These are phyloP conservation scores for Trichaptum fuscoviolaceum DNA, from an alignment of 768 basidiomycete species.

Conservation along the genomic window DNA sequence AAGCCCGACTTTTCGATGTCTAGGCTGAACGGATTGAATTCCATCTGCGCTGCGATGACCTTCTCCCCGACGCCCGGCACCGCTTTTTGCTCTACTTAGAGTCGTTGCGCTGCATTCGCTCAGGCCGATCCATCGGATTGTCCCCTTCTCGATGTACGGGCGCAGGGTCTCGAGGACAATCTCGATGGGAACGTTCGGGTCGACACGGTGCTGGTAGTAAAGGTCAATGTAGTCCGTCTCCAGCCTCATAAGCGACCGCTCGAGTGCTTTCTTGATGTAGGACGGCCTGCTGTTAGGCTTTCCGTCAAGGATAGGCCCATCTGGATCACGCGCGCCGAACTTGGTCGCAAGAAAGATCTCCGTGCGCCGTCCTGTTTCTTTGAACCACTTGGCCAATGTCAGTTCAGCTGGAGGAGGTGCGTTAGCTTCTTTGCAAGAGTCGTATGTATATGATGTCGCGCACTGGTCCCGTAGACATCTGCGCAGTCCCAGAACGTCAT, in stretches of 20 bases:
- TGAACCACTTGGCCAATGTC: slow-evolving; percentile 21
- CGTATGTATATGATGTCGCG: not conserved
- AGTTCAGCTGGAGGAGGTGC: slow-evolving; percentile 14
- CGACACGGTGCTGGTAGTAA: slow-evolving; percentile 30
- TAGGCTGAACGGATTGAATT: slow-evolving; percentile 24
- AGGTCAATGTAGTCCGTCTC: slow-evolving; percentile 23
- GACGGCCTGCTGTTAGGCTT: slow-evolving; percentile 10
- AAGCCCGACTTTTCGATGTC: slow-evolving; percentile 22
- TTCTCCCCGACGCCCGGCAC: slow-evolving; percentile 23
- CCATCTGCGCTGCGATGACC: slow-evolving; percentile 27
- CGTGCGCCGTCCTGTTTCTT: slow-evolving; percentile 18
- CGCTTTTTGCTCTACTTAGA: slow-evolving; percentile 26
- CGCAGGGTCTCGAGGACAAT: slow-evolving; percentile 13
- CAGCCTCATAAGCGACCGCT: slow-evolving; percentile 16
- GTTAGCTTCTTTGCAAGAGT: not conserved
- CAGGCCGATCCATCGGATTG: slow-evolving; percentile 31
- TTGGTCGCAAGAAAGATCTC: slow-evolving; percentile 26
- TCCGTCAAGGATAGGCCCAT: not conserved
- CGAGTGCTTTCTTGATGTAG: slow-evolving; percentile 15
- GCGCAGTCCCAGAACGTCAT: slow-evolving; percentile 20
- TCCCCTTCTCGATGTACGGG: slow-evolving; percentile 19
- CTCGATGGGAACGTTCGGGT: slow-evolving; percentile 28
- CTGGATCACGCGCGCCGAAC: slow-evolving; percentile 18
- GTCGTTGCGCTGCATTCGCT: slow-evolving; percentile 26
- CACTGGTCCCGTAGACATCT: slow-evolving; percentile 20